phyloP scores from a whole-genome alignment of 2,329 filamentous ascomycete genomes.

The Berkeleyomyces rouxiae region DNA sequence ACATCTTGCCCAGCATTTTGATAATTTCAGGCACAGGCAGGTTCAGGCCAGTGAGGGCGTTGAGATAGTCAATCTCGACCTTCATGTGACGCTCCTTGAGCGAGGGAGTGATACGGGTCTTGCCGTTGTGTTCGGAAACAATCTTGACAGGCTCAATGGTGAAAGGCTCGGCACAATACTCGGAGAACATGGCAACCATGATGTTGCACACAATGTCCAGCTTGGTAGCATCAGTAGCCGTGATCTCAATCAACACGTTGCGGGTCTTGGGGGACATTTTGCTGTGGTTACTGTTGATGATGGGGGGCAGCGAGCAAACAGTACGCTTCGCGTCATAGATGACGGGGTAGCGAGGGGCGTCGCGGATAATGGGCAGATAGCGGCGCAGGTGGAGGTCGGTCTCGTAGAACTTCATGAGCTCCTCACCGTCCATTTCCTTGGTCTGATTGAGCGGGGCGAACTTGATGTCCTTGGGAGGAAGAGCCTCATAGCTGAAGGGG shows the following conservation, averaged over 20 bases:
- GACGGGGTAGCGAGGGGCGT: slow-evolving; percentile 86
- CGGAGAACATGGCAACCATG: slow-evolving; percentile 92
- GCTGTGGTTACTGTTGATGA: slow-evolving; percentile 94
- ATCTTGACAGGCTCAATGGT: slow-evolving; percentile 89
- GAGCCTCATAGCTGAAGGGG: slow-evolving; percentile 91
- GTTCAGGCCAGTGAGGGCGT: slow-evolving; percentile 71
- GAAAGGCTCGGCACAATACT: slow-evolving; percentile 75
- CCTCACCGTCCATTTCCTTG: slow-evolving; percentile 68
- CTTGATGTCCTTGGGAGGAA: slow-evolving; percentile 77
- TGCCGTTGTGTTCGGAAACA: slow-evolving; percentile 75
- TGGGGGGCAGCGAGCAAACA: slow-evolving; percentile 87
- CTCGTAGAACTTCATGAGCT: slow-evolving; percentile 92
- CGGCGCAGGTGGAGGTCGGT: slow-evolving; percentile 81
- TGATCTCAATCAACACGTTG: slow-evolving; percentile 95
- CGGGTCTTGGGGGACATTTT: slow-evolving; percentile 86
- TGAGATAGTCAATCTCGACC: slow-evolving; percentile 85
- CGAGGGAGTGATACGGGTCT: slow-evolving; percentile 66
- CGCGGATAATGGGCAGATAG: slow-evolving; percentile 85
- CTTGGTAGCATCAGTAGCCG: slow-evolving; percentile 89
- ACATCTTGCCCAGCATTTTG: slow-evolving; percentile 75
- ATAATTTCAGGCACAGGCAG: slow-evolving; percentile 61
- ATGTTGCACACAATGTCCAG: slow-evolving; percentile 91
- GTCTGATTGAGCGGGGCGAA: slow-evolving; percentile 85
- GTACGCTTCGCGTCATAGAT: slow-evolving; percentile 78
- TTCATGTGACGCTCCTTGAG: slow-evolving; percentile 59